Percentiles rank a stretch among this genome's conserved stretches.
Evolutionary conservation across 2,329 filamentous ascomycete genomes (phyloP).

Genomic region (Dactylellina haptotyla): DNA sequence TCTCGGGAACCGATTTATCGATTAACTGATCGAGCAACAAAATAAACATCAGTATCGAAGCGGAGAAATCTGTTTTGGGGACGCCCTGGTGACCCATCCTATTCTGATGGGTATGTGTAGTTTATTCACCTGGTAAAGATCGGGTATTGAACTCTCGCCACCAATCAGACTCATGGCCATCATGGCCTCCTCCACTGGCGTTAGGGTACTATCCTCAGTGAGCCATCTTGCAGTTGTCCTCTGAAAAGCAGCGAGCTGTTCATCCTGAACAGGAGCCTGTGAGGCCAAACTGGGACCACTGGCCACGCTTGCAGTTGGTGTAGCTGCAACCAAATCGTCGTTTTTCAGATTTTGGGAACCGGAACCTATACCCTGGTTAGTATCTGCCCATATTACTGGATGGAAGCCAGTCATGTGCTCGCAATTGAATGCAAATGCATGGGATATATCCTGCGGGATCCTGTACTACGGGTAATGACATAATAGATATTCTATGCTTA

Average conservation of each 20-base stretch:
- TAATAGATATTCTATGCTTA: slow-evolving; percentile 2
- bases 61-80: not conserved
- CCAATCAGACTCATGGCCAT: slow-evolving; percentile 52
- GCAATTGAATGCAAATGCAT: not conserved
- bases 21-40: slow-evolving; percentile 17
- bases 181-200: slow-evolving; percentile 48
- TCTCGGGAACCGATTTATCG: slow-evolving; percentile 42
- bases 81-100: no score
- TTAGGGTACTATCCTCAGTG: slow-evolving; percentile 38
- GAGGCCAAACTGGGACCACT: slow-evolving; percentile 34
- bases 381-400: not conserved
- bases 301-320: slow-evolving; percentile 45
- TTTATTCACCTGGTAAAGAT: slow-evolving; percentile 33
- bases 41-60: not conserved
- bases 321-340: slow-evolving; percentile 27
- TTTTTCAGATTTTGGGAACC: slow-evolving; percentile 12
- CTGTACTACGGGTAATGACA: not conserved
- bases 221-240: slow-evolving; percentile 38
- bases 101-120: no score
- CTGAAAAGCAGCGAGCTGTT: slow-evolving; percentile 21
- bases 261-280: slow-evolving; percentile 1
- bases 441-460: not conserved
- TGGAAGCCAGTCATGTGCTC: not conserved
- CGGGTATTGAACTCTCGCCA: slow-evolving; percentile 43
- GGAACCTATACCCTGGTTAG: slow-evolving; percentile 12